Evolutionary conservation across 1,284 basidiomycete species (phyloP).

Genomic region (Austropuccinia psidii): DNA sequence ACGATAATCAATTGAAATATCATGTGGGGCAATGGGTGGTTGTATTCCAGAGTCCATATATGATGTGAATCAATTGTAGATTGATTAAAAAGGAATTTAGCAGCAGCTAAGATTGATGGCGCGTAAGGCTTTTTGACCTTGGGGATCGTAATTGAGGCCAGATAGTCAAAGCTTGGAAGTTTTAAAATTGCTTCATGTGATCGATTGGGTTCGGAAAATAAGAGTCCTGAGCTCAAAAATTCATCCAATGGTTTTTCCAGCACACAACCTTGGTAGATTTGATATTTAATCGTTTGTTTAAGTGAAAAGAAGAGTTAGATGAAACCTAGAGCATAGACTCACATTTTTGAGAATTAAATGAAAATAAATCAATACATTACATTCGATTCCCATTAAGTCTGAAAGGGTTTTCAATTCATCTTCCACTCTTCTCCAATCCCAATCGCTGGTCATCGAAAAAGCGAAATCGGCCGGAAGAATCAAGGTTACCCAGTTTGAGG

Average conservation of each 20-base stretch:
- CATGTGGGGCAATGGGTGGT: too few species aligned
- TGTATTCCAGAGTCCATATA: too few species aligned
- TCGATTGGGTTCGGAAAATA: slow-evolving; percentile 5
- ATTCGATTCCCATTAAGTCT: neutral
- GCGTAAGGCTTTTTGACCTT: neutral
- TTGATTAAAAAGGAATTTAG: neutral
- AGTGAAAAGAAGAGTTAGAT: neutral
- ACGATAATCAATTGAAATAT: too few species aligned
- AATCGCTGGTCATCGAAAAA: neutral
- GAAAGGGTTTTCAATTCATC: neutral
- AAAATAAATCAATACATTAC: neutral
- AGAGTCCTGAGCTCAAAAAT: neutral
- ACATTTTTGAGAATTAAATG: neutral
- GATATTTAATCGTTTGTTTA: neutral
- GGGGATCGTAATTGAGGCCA: too few species aligned
- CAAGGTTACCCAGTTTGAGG: too few species aligned
- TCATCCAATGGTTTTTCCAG: neutral
- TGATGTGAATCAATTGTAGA: neutral
- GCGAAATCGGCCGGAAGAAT: too few species aligned
- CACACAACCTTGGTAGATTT: neutral
- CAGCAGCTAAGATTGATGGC: neutral
- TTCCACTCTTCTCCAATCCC: neutral
- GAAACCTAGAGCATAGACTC: too few species aligned
- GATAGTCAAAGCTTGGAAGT: neutral
- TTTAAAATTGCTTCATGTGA: neutral